phyloP scores from a whole-genome alignment of 495 filamentous ascomycete genomes.

The Massariosphaeria phaeospora region DNA sequence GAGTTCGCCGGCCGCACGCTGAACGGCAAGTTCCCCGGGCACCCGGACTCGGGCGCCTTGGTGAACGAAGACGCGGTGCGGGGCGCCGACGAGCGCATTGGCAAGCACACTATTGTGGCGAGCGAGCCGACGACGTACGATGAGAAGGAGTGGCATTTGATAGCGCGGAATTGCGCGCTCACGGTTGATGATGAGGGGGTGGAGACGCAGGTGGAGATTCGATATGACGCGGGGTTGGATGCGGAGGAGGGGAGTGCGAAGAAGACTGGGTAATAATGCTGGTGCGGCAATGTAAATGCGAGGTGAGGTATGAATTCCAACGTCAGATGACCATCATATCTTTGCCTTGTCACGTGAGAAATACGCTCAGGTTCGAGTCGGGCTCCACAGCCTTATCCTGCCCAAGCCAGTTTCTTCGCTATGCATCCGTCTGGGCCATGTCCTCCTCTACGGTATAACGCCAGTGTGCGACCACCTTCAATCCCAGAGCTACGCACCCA shows the following conservation, averaged over 20 bases:
- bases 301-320: too few species aligned
- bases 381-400: too few species aligned
- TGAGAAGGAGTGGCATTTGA: conserved; percentile 46
- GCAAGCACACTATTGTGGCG: conserved; percentile 48
- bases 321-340: too few species aligned
- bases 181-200: conserved; percentile 33
- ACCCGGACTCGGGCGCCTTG: conserved; percentile 40
- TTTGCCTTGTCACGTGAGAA: too few species aligned
- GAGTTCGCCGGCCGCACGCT: conserved; percentile 47
- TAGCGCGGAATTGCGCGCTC: conserved; percentile 42
- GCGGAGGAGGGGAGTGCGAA: too few species aligned
- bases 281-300: not conserved
- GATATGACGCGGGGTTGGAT: conserved; percentile 29
- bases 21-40: conserved; percentile 47
- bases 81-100: conserved; percentile 39
- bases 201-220: conserved; percentile 29
- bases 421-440: too few species aligned
- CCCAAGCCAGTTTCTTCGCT: too few species aligned
- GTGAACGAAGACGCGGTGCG: conserved; percentile 33
- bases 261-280: too few species aligned
- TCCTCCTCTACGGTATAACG: too few species aligned
- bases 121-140: conserved; percentile 50
- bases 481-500: too few species aligned
- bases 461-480: too few species aligned
- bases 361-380: too few species aligned